A percentile compares a stretch with the other conserved stretches of the same genome.
These are phyloP conservation scores for Sphagnum tenellum DNA, from an alignment of 225 moss, liverwort and hornwort species.

Conservation along the genomic window DNA sequence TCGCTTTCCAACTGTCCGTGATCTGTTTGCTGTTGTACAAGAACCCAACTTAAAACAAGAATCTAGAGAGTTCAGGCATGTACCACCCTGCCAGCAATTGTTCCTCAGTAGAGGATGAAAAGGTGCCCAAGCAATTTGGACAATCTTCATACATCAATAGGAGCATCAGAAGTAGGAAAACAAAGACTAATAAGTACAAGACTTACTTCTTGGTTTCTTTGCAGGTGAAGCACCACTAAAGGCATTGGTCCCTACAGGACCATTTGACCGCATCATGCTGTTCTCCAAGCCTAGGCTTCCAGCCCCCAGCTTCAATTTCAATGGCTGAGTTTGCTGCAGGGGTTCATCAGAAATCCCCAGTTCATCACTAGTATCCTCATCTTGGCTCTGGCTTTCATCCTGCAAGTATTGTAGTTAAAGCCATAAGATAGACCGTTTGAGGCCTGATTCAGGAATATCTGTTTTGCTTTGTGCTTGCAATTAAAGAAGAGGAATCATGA, in stretches of 20 bases:
- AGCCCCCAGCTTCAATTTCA: constrained; percentile 33
- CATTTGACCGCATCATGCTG: constrained; percentile 33
- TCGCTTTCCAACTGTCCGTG: constrained; percentile 79
- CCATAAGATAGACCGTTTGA: no score
- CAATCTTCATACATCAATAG: no score
- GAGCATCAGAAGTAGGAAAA: no score
- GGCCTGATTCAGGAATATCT: no score
- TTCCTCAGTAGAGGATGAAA: no score
- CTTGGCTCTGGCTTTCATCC: constrained; percentile 71
- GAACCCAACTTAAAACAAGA: no score
- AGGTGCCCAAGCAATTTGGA: no score
- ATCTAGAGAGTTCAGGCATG: no score
- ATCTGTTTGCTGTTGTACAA: constrained; percentile 33
- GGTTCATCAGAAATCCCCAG: constrained; percentile 55
- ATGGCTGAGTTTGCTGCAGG: constrained; percentile 45
- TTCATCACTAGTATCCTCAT: constrained; percentile 75
- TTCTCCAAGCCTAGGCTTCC: constrained; percentile 27
- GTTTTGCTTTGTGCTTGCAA: no score
- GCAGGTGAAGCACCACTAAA: constrained; percentile 91
- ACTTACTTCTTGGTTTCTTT: constrained; percentile 89
- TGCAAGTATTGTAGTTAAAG: constrained; percentile 3
- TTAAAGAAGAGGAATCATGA: no score
- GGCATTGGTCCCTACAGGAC: constrained; percentile 44
- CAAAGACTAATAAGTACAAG: no score
- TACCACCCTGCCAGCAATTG: no score